phyloP scores from a whole-genome alignment of 169 alveolate species.

The Eimeria zaria region DNA sequence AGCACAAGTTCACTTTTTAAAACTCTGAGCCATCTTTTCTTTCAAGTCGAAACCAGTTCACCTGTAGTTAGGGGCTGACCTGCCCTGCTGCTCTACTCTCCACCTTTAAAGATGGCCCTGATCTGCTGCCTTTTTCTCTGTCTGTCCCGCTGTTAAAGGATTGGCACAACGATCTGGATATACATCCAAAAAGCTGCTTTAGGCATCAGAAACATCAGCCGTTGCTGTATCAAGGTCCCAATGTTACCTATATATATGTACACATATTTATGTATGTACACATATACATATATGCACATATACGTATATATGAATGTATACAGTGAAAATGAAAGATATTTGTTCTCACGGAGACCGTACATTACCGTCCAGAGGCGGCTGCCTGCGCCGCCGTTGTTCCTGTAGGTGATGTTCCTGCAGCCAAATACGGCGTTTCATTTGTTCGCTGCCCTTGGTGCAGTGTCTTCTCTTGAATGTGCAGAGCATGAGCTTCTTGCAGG shows the following conservation, averaged over 20 bases:
- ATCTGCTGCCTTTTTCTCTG: neutral
- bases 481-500: conserved; percentile 50
- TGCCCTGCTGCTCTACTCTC: too few relatives aligned
- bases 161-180: too few relatives aligned
- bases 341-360: neutral
- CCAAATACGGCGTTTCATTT: neutral
- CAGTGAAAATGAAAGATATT: neutral
- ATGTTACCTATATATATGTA: neutral
- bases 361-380: neutral
- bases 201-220: neutral
- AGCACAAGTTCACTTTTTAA: neutral
- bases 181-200: neutral
- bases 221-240: neutral
- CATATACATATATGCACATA: too few relatives aligned
- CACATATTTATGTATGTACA: too few relatives aligned
- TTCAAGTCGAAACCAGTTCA: neutral
- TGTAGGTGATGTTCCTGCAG: neutral
- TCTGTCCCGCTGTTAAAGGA: neutral
- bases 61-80: neutral
- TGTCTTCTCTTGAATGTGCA: neutral
- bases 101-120: too few relatives aligned
- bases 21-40: neutral
- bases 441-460: neutral
- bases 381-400: neutral
- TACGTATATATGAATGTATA: too few relatives aligned